Conservation (phyloP, 192 early-diverging fungal genomes). For the Rhizophagus sp. region DNA sequence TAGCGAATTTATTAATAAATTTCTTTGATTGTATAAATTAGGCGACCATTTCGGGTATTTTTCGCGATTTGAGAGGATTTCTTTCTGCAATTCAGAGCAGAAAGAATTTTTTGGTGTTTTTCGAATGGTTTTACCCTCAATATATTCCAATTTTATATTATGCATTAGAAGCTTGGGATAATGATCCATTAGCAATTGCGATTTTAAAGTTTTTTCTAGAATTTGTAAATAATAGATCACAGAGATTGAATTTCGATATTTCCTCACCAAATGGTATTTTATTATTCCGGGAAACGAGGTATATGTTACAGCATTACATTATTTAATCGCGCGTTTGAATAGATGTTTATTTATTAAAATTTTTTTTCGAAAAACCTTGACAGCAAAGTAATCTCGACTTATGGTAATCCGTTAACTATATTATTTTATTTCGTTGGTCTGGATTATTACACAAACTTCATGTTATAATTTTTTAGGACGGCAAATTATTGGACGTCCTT, state of each 20-base stretch:
- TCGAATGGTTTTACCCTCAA: constrained; percentile 84
- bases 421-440: not conserved
- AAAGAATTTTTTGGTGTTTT: constrained; percentile 67
- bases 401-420: constrained; percentile 23
- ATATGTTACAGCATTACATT: constrained; percentile 30
- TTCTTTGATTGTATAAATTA: constrained; percentile 32
- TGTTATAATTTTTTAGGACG: constrained; percentile 13
- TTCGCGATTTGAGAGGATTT: constrained; percentile 80
- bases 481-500: constrained; percentile 13
- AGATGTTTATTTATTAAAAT: not conserved
- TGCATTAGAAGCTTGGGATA: constrained; percentile 66
- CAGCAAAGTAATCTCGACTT: constrained; percentile 20
- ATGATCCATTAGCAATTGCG: constrained; percentile 65
- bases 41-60: constrained; percentile 57
- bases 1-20: not conserved
- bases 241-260: constrained; percentile 82
- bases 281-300: constrained; percentile 85
- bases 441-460: not conserved
- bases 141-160: constrained; percentile 65
- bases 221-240: constrained; percentile 79
- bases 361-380: constrained; percentile 31
- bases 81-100: constrained; percentile 62
- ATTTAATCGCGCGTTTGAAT: not conserved
- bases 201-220: constrained; percentile 79
- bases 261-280: constrained; percentile 86